These are phyloP conservation scores for Exophiala alcalophila DNA, from an alignment of 2,329 filamentous ascomycete species.

Conservation along the genomic window DNA sequence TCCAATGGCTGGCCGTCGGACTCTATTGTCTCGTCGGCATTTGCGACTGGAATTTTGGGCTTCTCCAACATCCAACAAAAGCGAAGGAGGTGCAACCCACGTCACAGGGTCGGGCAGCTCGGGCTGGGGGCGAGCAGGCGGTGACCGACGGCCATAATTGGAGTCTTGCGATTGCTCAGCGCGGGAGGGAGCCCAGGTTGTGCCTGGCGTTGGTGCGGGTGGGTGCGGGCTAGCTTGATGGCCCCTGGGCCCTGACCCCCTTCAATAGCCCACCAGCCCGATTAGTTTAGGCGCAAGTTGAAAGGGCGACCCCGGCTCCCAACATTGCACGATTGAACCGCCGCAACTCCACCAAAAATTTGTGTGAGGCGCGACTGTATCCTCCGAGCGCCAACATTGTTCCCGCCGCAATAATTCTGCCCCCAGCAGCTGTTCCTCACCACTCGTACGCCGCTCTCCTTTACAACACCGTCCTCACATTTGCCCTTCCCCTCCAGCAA, in stretches of 20 bases:
- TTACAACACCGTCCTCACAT: constrained; percentile 2
- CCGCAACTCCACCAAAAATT: constrained; percentile 16
- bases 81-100: constrained; percentile 1
- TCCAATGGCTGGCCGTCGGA: too few relatives aligned
- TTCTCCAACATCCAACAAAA: constrained; percentile 1
- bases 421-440: constrained; percentile 11
- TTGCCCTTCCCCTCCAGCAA: constrained; percentile 4
- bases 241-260: too few relatives aligned
- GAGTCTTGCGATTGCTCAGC: not conserved
- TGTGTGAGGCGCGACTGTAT: constrained; percentile 15
- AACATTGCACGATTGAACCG: constrained; percentile 15
- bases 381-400: constrained; percentile 24
- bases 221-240: too few relatives aligned
- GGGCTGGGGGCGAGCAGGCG: not conserved
- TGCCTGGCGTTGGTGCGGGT: constrained; percentile 21
- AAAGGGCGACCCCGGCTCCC: constrained; percentile 19
- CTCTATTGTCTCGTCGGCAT: too few relatives aligned
- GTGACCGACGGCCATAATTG: not conserved
- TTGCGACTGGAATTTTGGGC: too few relatives aligned
- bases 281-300: too few relatives aligned
- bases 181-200: constrained; percentile 6
- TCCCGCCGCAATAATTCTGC: constrained; percentile 15
- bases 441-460: constrained; percentile 8
- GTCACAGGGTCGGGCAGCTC: constrained; percentile 12
- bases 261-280: too few relatives aligned